Percentiles rank a stretch among this genome's conserved stretches.
These are phyloP conservation scores for Orobanche coerulescens DNA, from an alignment of 257 asterid genomes.

Conservation along the genomic window DNA sequence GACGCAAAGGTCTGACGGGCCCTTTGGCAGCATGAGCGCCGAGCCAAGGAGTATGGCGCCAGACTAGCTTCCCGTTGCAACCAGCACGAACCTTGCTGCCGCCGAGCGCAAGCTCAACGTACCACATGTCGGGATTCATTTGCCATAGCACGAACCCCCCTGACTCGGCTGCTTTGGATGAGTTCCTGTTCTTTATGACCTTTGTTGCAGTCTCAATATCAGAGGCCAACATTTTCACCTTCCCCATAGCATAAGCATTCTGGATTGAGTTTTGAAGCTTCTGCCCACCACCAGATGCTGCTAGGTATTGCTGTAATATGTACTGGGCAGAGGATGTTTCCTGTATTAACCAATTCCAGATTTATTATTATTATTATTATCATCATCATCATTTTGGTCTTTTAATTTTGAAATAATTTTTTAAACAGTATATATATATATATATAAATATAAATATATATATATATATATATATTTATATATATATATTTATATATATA, in stretches of 20 bases:
- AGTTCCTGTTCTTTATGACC: constrained; percentile 37
- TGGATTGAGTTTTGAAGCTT: constrained; percentile 38
- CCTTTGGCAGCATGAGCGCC: constrained; percentile 59
- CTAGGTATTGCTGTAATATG: constrained; percentile 49
- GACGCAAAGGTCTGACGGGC: constrained; percentile 51
- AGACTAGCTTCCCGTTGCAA: constrained; percentile 48
- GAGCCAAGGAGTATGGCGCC: constrained; percentile 61
- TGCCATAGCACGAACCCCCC: constrained; percentile 57
- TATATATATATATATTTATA: too few species aligned
- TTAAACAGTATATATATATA: too few species aligned
- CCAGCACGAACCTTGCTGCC: constrained; percentile 58
- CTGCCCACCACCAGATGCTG: constrained; percentile 59
- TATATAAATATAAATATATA: too few species aligned
- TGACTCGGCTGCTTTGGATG: constrained; percentile 39
- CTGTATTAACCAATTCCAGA: too few species aligned
- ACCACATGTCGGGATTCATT: constrained; percentile 60
- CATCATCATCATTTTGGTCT: too few species aligned
- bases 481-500: too few species aligned
- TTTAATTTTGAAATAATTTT: too few species aligned
- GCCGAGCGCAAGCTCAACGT: constrained; percentile 46
- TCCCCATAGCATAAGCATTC: constrained; percentile 50
- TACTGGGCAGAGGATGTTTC: constrained; percentile 53
- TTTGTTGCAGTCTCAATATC: constrained; percentile 43
- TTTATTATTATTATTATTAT: too few species aligned
- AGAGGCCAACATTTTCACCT: constrained; percentile 45